phyloP scores from a whole-genome alignment of 108 stramenopile genomes.

The Nannochloropsis granulata region DNA sequence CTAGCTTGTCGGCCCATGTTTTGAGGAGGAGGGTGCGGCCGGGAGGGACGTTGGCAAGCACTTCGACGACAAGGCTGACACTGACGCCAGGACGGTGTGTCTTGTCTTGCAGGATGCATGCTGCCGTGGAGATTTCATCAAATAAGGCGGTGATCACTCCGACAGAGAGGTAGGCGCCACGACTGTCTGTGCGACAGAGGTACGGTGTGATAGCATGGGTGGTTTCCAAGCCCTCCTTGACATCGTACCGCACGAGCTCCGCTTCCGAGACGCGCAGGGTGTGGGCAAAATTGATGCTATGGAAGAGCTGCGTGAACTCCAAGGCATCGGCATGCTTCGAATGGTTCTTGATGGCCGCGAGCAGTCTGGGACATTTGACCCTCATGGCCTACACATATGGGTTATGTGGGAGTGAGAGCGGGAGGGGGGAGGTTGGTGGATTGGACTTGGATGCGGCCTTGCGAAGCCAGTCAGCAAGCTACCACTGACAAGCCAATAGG shows the following conservation, averaged over 20 bases:
- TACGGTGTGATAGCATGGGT: background rate
- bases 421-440: too few species aligned
- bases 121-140: background rate
- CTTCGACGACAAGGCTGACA: background rate
- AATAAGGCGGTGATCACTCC: background rate
- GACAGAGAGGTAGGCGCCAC: background rate
- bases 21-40: background rate
- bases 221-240: background rate
- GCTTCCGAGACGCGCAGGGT: background rate
- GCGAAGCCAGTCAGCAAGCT: too few species aligned
- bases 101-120: background rate
- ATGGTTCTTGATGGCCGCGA: background rate
- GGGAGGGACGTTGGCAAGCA: background rate
- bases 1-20: background rate
- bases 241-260: background rate
- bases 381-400: too few species aligned
- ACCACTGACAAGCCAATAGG: too few species aligned
- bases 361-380: background rate
- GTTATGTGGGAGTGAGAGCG: too few species aligned
- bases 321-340: background rate
- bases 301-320: background rate
- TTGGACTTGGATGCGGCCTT: too few species aligned
- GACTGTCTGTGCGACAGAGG: background rate
- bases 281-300: background rate
- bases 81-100: background rate